Evolutionary conservation across 208 protist genomes (phyloP).

Genomic region (Wallacemonas sp.): DNA sequence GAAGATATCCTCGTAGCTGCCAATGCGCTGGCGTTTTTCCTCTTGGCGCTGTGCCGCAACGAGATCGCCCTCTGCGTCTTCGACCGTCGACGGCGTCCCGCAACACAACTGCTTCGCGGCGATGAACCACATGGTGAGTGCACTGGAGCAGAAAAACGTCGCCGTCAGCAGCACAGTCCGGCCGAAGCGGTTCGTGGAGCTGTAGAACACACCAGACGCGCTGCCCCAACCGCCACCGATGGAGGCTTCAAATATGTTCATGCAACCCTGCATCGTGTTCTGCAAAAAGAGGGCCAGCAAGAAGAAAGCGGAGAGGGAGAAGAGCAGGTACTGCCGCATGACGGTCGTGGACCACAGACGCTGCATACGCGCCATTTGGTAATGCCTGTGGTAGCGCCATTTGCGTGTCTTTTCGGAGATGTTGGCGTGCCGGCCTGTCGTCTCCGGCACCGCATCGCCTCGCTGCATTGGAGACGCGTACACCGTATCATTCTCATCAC

Average conservation of each 20-base stretch:
- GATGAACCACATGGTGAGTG: conserved; percentile 4
- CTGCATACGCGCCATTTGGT: conserved; percentile 36
- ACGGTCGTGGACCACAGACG: conserved; percentile 46
- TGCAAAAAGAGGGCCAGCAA: conserved; percentile 32
- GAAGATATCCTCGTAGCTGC: background rate
- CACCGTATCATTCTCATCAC: too few relatives aligned
- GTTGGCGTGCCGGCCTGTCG: background rate
- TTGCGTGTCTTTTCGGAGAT: background rate
- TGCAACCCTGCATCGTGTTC: conserved; percentile 23
- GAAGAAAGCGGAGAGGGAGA: conserved; percentile 23
- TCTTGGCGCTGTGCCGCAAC: background rate
- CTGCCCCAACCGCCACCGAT: conserved; percentile 13
- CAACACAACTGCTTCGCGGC: background rate
- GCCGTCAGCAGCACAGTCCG: conserved; percentile 27
- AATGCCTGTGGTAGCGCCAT: conserved; percentile 19
- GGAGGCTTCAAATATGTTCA: conserved; percentile 37
- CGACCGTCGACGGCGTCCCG: background rate
- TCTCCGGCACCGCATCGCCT: too few relatives aligned
- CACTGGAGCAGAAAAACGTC: conserved; percentile 16
- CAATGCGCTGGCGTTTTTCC: too few relatives aligned
- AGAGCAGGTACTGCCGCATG: conserved; percentile 42
- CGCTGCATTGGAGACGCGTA: background rate
- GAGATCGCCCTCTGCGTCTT: conserved; percentile 9
- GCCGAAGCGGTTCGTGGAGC: conserved; percentile 30
- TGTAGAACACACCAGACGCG: conserved; percentile 20